These are phyloP conservation scores for Schizothecium vesticola DNA, from an alignment of 495 filamentous ascomycete genomes.

Conservation along the genomic window DNA sequence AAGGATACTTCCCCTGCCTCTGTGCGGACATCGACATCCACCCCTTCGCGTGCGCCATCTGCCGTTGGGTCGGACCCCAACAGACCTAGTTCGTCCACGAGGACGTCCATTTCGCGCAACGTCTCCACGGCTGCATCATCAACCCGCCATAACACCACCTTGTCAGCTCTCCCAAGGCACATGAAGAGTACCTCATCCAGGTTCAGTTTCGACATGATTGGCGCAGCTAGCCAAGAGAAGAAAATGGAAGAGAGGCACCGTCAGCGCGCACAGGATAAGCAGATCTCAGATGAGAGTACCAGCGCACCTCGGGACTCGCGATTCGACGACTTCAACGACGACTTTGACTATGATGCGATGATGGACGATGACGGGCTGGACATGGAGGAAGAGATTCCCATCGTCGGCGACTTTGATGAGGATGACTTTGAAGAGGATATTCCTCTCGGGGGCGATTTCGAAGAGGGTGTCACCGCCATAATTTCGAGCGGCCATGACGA, in stretches of 20 bases:
- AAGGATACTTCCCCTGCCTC: constrained; percentile 30
- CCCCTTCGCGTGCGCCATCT: constrained; percentile 28
- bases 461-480: background rate
- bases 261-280: constrained; percentile 58
- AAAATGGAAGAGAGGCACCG: constrained; percentile 81
- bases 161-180: constrained; percentile 60
- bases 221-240: constrained; percentile 72
- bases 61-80: constrained; percentile 10
- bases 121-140: constrained; percentile 38
- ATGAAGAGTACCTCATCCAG: constrained; percentile 82
- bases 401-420: constrained; percentile 60
- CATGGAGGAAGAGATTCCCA: constrained; percentile 66
- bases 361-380: constrained; percentile 62
- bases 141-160: constrained; percentile 30
- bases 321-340: constrained; percentile 61
- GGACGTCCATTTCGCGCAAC: constrained; percentile 27
- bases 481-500: constrained; percentile 19
- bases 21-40: constrained; percentile 25
- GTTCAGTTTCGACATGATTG: constrained; percentile 93
- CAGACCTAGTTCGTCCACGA: constrained; percentile 22
- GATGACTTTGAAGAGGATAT: constrained; percentile 27
- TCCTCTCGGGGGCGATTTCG: constrained; percentile 25
- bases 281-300: constrained; percentile 25
- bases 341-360: constrained; percentile 62
- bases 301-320: constrained; percentile 34